Conservation (phyloP, 2,329 filamentous ascomycete species). For the Scleromitrula shiraiana region DNA sequence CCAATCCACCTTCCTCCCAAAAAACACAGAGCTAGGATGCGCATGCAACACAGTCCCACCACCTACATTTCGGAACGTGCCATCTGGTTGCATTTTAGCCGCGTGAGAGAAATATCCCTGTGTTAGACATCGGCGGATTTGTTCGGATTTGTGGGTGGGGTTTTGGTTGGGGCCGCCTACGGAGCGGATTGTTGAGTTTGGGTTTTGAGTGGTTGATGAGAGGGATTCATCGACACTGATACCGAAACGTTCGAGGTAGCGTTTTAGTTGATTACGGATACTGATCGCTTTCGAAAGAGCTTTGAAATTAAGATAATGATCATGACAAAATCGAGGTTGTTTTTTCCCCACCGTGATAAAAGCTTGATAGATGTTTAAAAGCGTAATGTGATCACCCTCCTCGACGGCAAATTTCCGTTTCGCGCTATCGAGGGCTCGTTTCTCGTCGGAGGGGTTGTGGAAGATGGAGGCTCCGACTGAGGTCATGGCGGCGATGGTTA, state of each 20-base stretch:
- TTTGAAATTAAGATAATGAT: constrained; percentile 83
- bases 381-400: constrained; percentile 87
- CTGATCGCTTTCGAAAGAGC: constrained; percentile 74
- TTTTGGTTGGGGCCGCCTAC: constrained; percentile 37
- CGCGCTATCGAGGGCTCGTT: constrained; percentile 64
- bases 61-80: constrained; percentile 78
- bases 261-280: constrained; percentile 76
- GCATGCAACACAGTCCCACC: constrained; percentile 72
- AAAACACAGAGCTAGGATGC: constrained; percentile 89
- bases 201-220: constrained; percentile 31
- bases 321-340: constrained; percentile 77
- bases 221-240: constrained; percentile 59
- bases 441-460: constrained; percentile 71
- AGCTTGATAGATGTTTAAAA: constrained; percentile 87
- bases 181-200: constrained; percentile 27
- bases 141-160: constrained; percentile 61
- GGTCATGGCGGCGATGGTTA: constrained; percentile 91
- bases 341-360: constrained; percentile 80
- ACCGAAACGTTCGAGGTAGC: constrained; percentile 80
- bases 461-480: constrained; percentile 76
- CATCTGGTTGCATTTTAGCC: constrained; percentile 88
- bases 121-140: constrained; percentile 77
- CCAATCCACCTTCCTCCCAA: constrained; percentile 95
- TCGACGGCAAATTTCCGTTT: constrained; percentile 80
- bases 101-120: constrained; percentile 90